Conservation (phyloP, 2,329 filamentous ascomycete genomes). For the Zymoseptoria passerinii region DNA sequence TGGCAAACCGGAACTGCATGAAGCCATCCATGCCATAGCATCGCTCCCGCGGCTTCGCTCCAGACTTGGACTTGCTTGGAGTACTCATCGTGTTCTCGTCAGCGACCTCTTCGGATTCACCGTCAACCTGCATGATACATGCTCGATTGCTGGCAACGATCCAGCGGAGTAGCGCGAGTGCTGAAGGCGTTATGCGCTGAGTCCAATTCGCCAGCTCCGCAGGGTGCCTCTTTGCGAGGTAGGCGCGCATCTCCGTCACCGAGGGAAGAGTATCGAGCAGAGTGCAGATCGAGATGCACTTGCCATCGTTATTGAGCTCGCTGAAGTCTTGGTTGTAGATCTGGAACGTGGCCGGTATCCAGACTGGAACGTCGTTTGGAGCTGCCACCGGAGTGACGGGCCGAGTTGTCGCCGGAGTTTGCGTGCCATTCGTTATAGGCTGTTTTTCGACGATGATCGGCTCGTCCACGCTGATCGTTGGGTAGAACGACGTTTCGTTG, state of each 20-base stretch:
- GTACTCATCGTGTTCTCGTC: not conserved
- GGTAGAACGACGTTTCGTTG: conserved; percentile 37
- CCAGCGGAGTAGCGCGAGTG: conserved; percentile 68
- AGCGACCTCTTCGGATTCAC: conserved; percentile 5
- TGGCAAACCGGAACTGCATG: conserved; percentile 79
- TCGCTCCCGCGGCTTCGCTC: conserved; percentile 28
- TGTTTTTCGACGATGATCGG: conserved; percentile 10
- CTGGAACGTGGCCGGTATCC: conserved; percentile 30
- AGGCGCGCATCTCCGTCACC: conserved; percentile 50
- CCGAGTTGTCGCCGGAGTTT: conserved; percentile 8
- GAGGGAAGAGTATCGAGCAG: conserved; percentile 54
- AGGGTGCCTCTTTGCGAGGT: conserved; percentile 33
- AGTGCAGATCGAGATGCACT: conserved; percentile 43
- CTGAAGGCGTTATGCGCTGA: conserved; percentile 54
- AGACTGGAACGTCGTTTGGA: conserved; percentile 19
- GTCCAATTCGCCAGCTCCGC: conserved; percentile 45
- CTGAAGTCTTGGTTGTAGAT: conserved; percentile 53
- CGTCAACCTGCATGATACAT: conserved; percentile 69
- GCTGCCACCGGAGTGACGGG: conserved; percentile 3
- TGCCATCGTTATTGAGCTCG: conserved; percentile 38
- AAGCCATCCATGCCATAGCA: conserved; percentile 58
- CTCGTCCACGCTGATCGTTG: conserved; percentile 33
- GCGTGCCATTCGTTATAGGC: not conserved
- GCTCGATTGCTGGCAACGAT: conserved; percentile 84
- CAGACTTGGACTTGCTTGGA: not conserved